Evolutionary conservation across 139 green algal genomes (phyloP).

Genomic region (Pycnococcus provasolii): DNA sequence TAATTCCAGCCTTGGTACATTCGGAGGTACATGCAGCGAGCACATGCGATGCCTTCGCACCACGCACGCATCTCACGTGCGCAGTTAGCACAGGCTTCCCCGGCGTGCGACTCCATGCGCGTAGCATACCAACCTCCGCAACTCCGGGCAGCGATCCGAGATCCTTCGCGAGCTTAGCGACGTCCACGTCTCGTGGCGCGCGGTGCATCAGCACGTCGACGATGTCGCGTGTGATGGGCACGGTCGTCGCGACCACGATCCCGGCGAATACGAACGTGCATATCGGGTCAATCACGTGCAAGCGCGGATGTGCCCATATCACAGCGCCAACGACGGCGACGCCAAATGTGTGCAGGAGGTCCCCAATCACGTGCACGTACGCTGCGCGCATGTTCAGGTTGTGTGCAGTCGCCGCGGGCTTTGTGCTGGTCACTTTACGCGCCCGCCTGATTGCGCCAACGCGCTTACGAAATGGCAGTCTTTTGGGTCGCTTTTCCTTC

Average conservation of each 20-base stretch:
- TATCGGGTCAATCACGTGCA: constrained; percentile 39
- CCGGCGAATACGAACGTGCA: constrained; percentile 87
- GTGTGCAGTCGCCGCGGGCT: too few species aligned
- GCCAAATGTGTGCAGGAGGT: constrained; percentile 80
- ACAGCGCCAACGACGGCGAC: constrained; percentile 68
- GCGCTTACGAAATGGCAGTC: too few species aligned
- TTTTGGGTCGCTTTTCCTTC: too few species aligned
- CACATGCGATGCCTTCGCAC: too few species aligned
- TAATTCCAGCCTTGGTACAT: too few species aligned
- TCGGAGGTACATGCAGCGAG: too few species aligned
- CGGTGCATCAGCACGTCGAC: constrained; percentile 85
- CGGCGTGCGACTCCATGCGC: background rate
- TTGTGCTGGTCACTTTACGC: too few species aligned
- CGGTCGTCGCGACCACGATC: constrained; percentile 76
- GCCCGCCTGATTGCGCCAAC: too few species aligned
- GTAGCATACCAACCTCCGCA: background rate
- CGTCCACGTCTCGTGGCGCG: constrained; percentile 50
- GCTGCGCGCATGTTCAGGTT: constrained; percentile 59
- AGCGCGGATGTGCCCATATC: constrained; percentile 68
- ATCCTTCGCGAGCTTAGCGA: constrained; percentile 18
- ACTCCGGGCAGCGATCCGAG: background rate
- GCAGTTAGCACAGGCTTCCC: background rate
- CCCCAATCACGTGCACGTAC: constrained; percentile 80
- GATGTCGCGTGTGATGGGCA: constrained; percentile 67
- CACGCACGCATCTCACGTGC: background rate